phyloP scores from a whole-genome alignment of 2,329 filamentous ascomycete species.

The Cladorrhinum sp. region DNA sequence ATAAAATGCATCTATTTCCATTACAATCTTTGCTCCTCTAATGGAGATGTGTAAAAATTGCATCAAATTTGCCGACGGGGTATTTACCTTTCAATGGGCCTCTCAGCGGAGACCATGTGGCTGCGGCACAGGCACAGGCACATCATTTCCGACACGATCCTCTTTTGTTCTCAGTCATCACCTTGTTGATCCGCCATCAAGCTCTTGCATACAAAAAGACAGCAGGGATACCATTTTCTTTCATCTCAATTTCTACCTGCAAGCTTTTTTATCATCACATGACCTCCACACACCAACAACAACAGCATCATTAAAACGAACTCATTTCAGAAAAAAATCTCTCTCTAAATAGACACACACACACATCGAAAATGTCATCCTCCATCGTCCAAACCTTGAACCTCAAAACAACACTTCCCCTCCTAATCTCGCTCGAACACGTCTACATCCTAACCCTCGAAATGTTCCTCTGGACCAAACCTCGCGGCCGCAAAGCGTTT shows the following conservation, averaged over 20 bases:
- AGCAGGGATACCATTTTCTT: not conserved
- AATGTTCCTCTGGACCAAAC: conserved; percentile 49
- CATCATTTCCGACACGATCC: not conserved
- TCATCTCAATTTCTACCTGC: not conserved
- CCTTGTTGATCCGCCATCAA: not conserved
- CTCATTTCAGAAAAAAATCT: not conserved
- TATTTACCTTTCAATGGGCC: not conserved
- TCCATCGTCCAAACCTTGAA: no score
- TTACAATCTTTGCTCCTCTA: no score
- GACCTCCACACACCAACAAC: not conserved
- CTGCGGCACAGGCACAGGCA: not conserved
- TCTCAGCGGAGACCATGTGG: not conserved
- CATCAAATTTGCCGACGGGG: not conserved
- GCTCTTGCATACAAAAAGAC: not conserved
- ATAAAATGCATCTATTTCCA: no score
- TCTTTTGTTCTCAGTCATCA: not conserved
- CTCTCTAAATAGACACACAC: not conserved
- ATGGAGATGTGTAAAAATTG: no score
- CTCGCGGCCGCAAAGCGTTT: conserved; percentile 45
- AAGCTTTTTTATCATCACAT: not conserved
- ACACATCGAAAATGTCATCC: conserved; percentile 21
- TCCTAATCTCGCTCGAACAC: conserved; percentile 42
- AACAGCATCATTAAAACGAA: not conserved
- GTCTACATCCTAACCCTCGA: conserved; percentile 49
- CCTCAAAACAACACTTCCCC: conserved; percentile 30